A percentile compares a stretch with the other conserved stretches of the same genome.
These are phyloP conservation scores for Paxillus rubicundulus DNA, from an alignment of 768 basidiomycete species.

Conservation along the genomic window DNA sequence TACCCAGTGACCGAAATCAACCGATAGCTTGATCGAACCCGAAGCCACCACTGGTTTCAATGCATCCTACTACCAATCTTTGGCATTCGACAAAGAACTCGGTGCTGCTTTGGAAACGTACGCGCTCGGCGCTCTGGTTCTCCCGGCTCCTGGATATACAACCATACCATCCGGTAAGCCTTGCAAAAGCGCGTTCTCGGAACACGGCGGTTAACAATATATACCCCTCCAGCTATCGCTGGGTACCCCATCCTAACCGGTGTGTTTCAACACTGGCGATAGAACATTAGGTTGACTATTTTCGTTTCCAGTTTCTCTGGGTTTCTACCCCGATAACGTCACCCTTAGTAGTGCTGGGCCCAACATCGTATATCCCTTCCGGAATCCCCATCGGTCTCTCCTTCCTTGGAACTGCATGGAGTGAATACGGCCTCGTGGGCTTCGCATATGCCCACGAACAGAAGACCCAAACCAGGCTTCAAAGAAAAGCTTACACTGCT, in stretches of 20 bases:
- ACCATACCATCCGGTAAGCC: conserved; percentile 19
- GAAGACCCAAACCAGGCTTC: conserved; percentile 50
- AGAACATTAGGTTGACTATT: background rate
- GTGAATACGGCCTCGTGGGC: conserved; percentile 40
- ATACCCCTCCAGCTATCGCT: conserved; percentile 25
- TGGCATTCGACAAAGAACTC: conserved; percentile 45
- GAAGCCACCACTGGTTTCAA: conserved; percentile 28
- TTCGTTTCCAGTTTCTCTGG: conserved; percentile 32
- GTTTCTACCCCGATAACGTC: conserved; percentile 36
- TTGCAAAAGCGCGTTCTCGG: background rate
- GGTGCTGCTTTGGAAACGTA: conserved; percentile 45
- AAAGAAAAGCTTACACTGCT: conserved; percentile 45
- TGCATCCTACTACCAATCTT: conserved; percentile 40
- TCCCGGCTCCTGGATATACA: conserved; percentile 35
- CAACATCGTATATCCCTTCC: conserved; percentile 31
- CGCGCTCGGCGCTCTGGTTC: conserved; percentile 48
- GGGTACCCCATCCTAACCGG: conserved; percentile 37
- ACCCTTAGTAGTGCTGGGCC: conserved; percentile 36
- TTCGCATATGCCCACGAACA: conserved; percentile 51
- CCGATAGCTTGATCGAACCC: conserved; percentile 19
- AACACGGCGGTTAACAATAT: background rate
- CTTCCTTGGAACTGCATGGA: conserved; percentile 45
- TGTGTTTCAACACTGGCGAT: conserved; percentile 1
- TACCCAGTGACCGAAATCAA: background rate
- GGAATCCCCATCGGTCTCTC: conserved; percentile 41